A percentile compares a stretch with the other conserved stretches of the same genome.
Conservation (phyloP, 805 yeast genomes). For the Naumovozyma baii region DNA sequence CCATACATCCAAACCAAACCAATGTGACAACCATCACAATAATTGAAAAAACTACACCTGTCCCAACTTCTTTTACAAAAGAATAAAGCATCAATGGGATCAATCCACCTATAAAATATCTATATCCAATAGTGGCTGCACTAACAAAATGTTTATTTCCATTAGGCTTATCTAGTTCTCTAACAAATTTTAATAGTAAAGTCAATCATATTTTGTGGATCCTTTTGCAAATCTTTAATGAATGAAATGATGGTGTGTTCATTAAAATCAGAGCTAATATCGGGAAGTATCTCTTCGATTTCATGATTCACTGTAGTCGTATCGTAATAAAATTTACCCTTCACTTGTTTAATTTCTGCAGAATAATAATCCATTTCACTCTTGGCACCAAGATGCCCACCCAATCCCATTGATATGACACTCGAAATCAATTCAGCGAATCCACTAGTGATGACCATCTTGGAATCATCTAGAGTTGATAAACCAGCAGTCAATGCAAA, state of each 20-base stretch:
- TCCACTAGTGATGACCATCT: slow-evolving; percentile 90
- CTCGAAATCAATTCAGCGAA: slow-evolving; percentile 94
- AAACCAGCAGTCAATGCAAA: slow-evolving; percentile 95
- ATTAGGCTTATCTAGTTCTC: slow-evolving; percentile 91
- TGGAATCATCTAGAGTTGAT: slow-evolving; percentile 78
- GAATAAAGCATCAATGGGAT: slow-evolving; percentile 86
- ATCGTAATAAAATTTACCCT: slow-evolving; percentile 52
- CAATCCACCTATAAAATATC: slow-evolving; percentile 87
- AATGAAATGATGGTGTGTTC: slow-evolving; percentile 65
- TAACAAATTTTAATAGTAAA: slow-evolving; percentile 79
- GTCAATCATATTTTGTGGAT: slow-evolving; percentile 71
- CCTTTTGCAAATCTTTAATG: slow-evolving; percentile 65
- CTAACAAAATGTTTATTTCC: slow-evolving; percentile 80
- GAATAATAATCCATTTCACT: slow-evolving; percentile 69
- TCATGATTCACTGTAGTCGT: slow-evolving; percentile 62
- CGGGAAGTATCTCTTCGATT: slow-evolving; percentile 69
- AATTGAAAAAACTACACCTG: slow-evolving; percentile 66
- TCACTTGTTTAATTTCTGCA: slow-evolving; percentile 62
- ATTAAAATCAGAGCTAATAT: slow-evolving; percentile 45
- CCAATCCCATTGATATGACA: slow-evolving; percentile 93
- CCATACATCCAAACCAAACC: slow-evolving; percentile 75
- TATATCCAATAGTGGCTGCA: slow-evolving; percentile 82
- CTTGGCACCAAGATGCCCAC: slow-evolving; percentile 90
- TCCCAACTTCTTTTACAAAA: slow-evolving; percentile 61
- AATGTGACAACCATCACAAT: slow-evolving; percentile 78